A percentile compares a stretch with the other conserved stretches of the same genome.
Conservation (phyloP, 306 rosid species). For the Vicia faba region DNA sequence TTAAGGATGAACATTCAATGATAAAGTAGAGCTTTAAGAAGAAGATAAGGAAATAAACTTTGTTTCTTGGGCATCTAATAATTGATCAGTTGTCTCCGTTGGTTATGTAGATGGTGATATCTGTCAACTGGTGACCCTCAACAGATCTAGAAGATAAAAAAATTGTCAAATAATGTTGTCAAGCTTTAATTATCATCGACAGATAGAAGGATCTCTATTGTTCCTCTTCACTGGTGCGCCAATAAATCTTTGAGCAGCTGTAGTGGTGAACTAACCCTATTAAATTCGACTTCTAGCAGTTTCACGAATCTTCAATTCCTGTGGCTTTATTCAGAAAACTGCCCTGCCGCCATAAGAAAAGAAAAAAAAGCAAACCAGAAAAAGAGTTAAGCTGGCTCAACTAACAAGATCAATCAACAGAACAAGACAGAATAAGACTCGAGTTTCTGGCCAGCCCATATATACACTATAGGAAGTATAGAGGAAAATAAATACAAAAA, state of each 20-base stretch:
- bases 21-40: constrained; percentile 47
- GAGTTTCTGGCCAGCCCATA: too few species aligned
- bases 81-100: constrained; percentile 71
- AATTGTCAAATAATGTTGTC: constrained; percentile 51
- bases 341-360: too few species aligned
- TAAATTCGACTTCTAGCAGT: too few species aligned
- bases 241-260: constrained; percentile 42
- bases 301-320: too few species aligned
- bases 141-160: constrained; percentile 45
- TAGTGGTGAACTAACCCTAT: constrained; percentile 65
- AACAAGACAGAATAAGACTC: too few species aligned
- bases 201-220: constrained; percentile 71
- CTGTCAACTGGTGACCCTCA: constrained; percentile 53
- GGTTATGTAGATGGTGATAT: constrained; percentile 92
- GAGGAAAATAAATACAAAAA: too few species aligned
- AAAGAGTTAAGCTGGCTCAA: too few species aligned
- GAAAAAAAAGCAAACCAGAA: too few species aligned
- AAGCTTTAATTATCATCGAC: constrained; percentile 75
- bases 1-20: constrained; percentile 45
- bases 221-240: constrained; percentile 66
- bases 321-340: too few species aligned
- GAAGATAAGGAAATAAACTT: constrained; percentile 79
- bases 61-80: constrained; percentile 81
- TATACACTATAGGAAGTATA: too few species aligned
- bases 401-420: too few species aligned